Conservation (phyloP, 805 yeast species). For the Cyberlindnera mississippiensis region DNA sequence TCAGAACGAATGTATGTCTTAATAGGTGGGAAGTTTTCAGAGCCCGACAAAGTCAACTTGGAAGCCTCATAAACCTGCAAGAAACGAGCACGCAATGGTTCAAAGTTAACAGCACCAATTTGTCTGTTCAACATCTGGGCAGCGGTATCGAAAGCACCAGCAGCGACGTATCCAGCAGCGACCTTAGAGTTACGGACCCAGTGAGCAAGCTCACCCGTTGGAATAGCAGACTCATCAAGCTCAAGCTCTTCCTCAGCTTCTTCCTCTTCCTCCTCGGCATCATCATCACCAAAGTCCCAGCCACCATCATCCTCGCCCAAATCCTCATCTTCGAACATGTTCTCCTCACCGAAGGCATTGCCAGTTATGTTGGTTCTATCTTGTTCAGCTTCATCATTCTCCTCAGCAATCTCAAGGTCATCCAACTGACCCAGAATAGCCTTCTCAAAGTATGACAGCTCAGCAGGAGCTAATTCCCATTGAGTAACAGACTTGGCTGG, state of each 20-base stretch:
- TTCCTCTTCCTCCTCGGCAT: slow-evolving; percentile 62
- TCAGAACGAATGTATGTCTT: slow-evolving; percentile 61
- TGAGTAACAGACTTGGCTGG: slow-evolving; percentile 46
- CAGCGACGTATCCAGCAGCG: slow-evolving; percentile 91
- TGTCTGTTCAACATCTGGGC: slow-evolving; percentile 90
- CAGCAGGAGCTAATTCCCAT: slow-evolving; percentile 82
- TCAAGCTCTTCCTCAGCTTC: slow-evolving; percentile 46
- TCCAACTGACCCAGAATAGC: slow-evolving; percentile 80
- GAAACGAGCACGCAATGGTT: slow-evolving; percentile 81
- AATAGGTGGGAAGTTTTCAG: slow-evolving; percentile 67
- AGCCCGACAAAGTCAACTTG: slow-evolving; percentile 68
- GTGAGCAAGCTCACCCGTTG: slow-evolving; percentile 50
- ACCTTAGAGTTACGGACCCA: slow-evolving; percentile 90
- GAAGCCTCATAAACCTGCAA: slow-evolving; percentile 79
- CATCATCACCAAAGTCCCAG: slow-evolving; percentile 83
- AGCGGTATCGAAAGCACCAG: slow-evolving; percentile 95
- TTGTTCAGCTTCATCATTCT: slow-evolving; percentile 28
- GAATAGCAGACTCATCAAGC: slow-evolving; percentile 27
- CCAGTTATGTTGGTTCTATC: slow-evolving; percentile 21
- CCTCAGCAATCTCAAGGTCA: slow-evolving; percentile 50
- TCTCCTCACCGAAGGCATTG: slow-evolving; percentile 32
- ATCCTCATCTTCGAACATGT: slow-evolving; percentile 41
- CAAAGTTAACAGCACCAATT: slow-evolving; percentile 80
- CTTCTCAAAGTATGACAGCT: slow-evolving; percentile 77
- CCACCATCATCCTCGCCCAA: slow-evolving; percentile 50